Evolutionary conservation across 2,329 filamentous ascomycete genomes (phyloP), one percentile per base, ranked within the genome.

Genomic region (Uncinocarpus reesii): DNA sequence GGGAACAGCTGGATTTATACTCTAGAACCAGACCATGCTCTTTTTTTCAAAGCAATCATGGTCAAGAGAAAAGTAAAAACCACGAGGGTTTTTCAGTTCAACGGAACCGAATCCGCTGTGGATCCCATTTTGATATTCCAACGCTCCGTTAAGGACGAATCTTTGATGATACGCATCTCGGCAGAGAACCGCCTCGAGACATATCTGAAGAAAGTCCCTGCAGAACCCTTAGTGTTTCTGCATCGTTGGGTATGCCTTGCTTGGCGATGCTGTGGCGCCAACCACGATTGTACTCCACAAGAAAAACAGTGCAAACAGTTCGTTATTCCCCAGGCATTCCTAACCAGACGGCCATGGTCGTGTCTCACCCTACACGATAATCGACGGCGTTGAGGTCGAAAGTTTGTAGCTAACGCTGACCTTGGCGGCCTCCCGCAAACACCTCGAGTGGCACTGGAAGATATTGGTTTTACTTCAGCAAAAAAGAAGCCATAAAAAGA

Each of bases 111-210:
- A 18, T 18, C 43, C 7, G 7, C 20, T 23, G 11, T 11, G 28
- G 26, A 15, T 20, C 16, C 28, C 15, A 24, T 21, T 31, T 45
- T n/a, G 18, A 47, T 50, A 16, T 47, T 15, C 42, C 42, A 47
- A 47, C 48, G 42, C 42, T 50, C 48, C 42, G 42, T 50, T 50
- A 47, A 47, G 48, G 42, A 47, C 36, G 8, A 31, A 40, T 50
- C 38, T 44, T 20, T 46, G 28, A 20, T 13, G 42, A 36, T 20
- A 28, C 23, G 32, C 29, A 46, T 23, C 32, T 16, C 29, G 23
- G 13, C 21, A 47, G 34, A 4, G 15, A 47, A 15, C 32, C 18
- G 29, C 34, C 24, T 38, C 4, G 29, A 46, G 28, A 20, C 23
- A 5, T 37, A 16, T 32, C 37, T 34, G 37, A 37, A 40, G 47